Evolutionary conservation across 495 filamentous ascomycete species (phyloP).

Genomic region (Cercophora scortea): DNA sequence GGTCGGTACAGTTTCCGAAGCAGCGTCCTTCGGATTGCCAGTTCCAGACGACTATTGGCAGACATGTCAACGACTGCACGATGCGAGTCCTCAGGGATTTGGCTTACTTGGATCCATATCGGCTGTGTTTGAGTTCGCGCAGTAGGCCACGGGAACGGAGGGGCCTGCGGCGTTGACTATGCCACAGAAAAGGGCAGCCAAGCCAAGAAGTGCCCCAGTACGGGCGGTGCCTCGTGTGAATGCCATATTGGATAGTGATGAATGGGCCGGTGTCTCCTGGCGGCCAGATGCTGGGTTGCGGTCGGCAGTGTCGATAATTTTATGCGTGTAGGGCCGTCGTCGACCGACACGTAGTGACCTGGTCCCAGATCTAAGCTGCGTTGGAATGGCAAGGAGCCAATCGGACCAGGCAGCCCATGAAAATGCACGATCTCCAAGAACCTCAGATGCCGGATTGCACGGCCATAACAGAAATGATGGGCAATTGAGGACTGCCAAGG

Average conservation of each 20-base stretch:
- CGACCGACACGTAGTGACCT: no score
- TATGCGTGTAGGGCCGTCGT: no score
- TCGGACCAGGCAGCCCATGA: neutral
- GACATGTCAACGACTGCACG: neutral
- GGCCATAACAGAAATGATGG: neutral
- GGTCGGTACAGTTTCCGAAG: conserved; percentile 23
- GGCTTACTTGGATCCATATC: conserved; percentile 25
- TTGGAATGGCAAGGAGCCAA: neutral
- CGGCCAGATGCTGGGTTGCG: no score
- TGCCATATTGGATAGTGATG: neutral
- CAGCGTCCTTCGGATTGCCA: conserved; percentile 42
- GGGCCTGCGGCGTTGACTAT: conserved; percentile 9
- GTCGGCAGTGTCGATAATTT: no score
- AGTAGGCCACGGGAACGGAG: conserved; percentile 29
- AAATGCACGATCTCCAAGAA: neutral
- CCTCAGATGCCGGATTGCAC: neutral
- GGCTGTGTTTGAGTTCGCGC: conserved; percentile 33
- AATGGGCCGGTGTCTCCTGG: no score
- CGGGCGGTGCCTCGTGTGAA: neutral
- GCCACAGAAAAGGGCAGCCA: conserved; percentile 5
- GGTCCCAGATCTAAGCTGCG: no score
- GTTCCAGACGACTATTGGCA: conserved; percentile 25
- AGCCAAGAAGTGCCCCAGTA: neutral
- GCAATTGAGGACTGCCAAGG: neutral
- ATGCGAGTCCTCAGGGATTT: neutral